A percentile compares a stretch with the other conserved stretches of the same genome.
These are phyloP conservation scores for Linum trigynum DNA, from an alignment of 345 rosid genomes.

Conservation along the genomic window DNA sequence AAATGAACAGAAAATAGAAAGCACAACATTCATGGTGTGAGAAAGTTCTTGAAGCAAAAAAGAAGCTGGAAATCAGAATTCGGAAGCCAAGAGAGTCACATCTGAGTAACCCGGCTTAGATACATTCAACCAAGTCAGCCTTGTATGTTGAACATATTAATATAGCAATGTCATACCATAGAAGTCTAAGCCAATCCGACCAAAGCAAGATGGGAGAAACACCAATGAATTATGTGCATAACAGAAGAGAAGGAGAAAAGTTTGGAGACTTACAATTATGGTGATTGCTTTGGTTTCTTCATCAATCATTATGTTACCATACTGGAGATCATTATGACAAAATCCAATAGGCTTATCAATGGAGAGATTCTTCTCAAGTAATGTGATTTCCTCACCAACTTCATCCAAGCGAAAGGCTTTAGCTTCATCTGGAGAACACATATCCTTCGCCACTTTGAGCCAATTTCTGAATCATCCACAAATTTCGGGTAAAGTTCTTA, in stretches of 20 bases:
- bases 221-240: background rate
- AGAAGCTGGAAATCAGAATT: slow-evolving; percentile 6
- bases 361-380: slow-evolving; percentile 16
- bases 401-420: slow-evolving; percentile 16
- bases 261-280: slow-evolving; percentile 17
- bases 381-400: slow-evolving; percentile 18
- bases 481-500: background rate
- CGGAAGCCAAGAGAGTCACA: background rate
- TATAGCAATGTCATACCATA: background rate
- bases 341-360: slow-evolving; percentile 17
- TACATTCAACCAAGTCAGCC: background rate
- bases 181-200: background rate
- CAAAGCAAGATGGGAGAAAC: background rate
- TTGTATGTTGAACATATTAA: background rate
- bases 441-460: slow-evolving; percentile 18
- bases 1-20: too few relatives aligned
- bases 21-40: too few relatives aligned
- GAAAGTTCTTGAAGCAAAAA: too few relatives aligned
- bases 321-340: slow-evolving; percentile 27
- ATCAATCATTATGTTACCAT: slow-evolving; percentile 30
- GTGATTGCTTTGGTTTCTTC: slow-evolving; percentile 22
- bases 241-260: background rate
- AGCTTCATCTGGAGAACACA: slow-evolving; percentile 22
- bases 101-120: background rate
- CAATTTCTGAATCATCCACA: slow-evolving; percentile 15